phyloP scores from a whole-genome alignment of 495 filamentous ascomycete species.

The Neurospora sublineolata region DNA sequence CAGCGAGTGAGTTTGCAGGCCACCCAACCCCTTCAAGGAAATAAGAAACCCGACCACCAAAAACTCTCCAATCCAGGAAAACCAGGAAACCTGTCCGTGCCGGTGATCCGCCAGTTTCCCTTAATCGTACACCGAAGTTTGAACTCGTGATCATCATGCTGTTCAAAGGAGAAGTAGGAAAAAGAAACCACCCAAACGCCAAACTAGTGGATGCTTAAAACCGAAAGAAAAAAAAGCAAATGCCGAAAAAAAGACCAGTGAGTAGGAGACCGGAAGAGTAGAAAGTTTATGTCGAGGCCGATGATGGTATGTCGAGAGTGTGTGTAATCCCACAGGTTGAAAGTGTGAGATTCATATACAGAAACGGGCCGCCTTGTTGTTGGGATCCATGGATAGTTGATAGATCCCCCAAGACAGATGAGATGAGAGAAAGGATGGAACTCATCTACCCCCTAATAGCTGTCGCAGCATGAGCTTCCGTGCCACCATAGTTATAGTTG shows the following conservation, averaged over 20 bases:
- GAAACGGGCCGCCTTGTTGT: background rate
- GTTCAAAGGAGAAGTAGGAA: background rate
- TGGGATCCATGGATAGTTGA: background rate
- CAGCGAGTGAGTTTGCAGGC: background rate
- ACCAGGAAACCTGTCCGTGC: background rate
- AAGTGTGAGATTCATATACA: background rate
- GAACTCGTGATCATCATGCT: background rate
- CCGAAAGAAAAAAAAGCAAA: background rate
- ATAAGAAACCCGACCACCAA: background rate
- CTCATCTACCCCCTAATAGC: slow-evolving; percentile 21
- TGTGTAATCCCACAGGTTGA: background rate
- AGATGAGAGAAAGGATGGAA: background rate
- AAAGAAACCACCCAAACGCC: background rate
- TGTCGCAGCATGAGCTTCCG: slow-evolving; percentile 29
- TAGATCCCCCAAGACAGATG: background rate
- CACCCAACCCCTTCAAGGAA: background rate
- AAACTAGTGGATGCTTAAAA: background rate
- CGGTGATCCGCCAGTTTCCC: background rate
- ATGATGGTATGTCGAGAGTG: background rate
- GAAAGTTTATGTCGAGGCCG: background rate
- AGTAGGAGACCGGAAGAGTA: background rate
- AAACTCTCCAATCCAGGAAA: background rate
- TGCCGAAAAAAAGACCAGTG: background rate
- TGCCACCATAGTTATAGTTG: slow-evolving; percentile 2
- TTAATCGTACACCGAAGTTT: background rate